A percentile compares a stretch with the other conserved stretches of the same genome.
Conservation (phyloP, 1,284 basidiomycete species). For the Coriolopsis trogii region DNA sequence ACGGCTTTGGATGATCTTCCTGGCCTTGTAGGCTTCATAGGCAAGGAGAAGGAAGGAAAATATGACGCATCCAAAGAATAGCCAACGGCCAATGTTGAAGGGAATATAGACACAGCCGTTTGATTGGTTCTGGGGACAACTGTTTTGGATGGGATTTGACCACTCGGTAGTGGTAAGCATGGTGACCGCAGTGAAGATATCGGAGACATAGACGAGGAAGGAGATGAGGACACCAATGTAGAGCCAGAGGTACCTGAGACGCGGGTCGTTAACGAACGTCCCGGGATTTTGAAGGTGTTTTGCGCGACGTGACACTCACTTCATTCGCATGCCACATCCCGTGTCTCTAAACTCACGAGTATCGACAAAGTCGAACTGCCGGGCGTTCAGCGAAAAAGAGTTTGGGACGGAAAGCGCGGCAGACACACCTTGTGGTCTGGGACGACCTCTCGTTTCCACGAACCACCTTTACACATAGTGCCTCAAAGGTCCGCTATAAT, state of each 20-base stretch:
- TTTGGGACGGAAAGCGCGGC: background rate
- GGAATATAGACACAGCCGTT: constrained; percentile 86
- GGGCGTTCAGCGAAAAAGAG: constrained; percentile 13
- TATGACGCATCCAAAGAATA: constrained; percentile 97
- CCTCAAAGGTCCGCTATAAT: constrained; percentile 26
- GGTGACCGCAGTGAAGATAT: constrained; percentile 97
- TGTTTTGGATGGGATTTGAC: constrained; percentile 87
- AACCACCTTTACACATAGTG: constrained; percentile 74
- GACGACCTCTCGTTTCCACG: constrained; percentile 97
- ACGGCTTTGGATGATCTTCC: constrained; percentile 90
- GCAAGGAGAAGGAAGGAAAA: constrained; percentile 93
- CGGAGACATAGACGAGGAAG: constrained; percentile 93
- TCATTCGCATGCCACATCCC: constrained; percentile 83
- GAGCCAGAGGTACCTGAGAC: constrained; percentile 82
- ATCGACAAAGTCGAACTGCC: constrained; percentile 96
- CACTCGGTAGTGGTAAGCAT: constrained; percentile 93
- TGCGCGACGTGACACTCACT: constrained; percentile 52
- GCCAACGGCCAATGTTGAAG: constrained; percentile 91
- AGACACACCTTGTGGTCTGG: constrained; percentile 92
- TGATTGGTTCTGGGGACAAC: constrained; percentile 53
- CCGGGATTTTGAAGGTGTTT: too few relatives aligned
- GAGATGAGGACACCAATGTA: constrained; percentile 94
- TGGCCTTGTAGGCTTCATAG: constrained; percentile 91
- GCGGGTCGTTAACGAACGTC: too few relatives aligned
- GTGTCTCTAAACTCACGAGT: constrained; percentile 90